These are phyloP conservation scores for Xylaria sp. DNA, from an alignment of 2,329 filamentous ascomycete species.

Conservation along the genomic window DNA sequence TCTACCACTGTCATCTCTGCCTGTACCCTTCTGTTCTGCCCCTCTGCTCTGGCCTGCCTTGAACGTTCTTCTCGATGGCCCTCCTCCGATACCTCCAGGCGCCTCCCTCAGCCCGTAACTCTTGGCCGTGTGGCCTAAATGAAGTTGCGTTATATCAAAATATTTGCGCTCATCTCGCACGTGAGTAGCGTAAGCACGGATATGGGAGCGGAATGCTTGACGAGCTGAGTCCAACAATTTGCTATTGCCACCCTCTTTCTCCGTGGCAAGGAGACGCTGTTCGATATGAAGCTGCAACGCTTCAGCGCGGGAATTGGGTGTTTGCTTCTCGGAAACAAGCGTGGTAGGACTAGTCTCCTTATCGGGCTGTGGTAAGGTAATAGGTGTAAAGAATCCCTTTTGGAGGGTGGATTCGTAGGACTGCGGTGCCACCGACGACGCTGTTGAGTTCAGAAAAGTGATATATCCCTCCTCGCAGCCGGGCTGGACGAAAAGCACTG, in stretches of 20 bases:
- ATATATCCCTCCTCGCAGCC: constrained; percentile 94
- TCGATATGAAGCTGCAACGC: constrained; percentile 69
- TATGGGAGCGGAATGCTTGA: constrained; percentile 88
- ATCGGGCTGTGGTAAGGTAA: constrained; percentile 67
- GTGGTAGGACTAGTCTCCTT: constrained; percentile 69
- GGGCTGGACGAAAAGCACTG: constrained; percentile 88
- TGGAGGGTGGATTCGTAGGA: constrained; percentile 68
- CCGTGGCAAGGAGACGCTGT: constrained; percentile 62
- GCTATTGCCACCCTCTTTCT: constrained; percentile 38
- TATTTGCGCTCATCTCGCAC: constrained; percentile 83
- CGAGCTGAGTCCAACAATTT: constrained; percentile 82
- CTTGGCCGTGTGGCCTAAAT: constrained; percentile 93
- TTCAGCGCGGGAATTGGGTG: constrained; percentile 62
- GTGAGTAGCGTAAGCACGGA: constrained; percentile 95
- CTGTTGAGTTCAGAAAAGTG: constrained; percentile 68
- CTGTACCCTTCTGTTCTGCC: constrained; percentile 42
- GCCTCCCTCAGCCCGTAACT: constrained; percentile 90
- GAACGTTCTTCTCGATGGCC: constrained; percentile 58
- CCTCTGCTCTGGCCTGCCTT: constrained; percentile 52
- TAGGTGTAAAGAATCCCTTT: constrained; percentile 69
- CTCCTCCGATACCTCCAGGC: constrained; percentile 80
- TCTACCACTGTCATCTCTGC: constrained; percentile 45
- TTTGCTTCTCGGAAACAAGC: constrained; percentile 54
- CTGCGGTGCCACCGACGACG: constrained; percentile 58
- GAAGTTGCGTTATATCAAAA: constrained; percentile 92